Percentiles rank a stretch among this genome's conserved stretches.
Conservation (phyloP, 2,329 filamentous ascomycete genomes). For the Dactylellina parvicollis region DNA sequence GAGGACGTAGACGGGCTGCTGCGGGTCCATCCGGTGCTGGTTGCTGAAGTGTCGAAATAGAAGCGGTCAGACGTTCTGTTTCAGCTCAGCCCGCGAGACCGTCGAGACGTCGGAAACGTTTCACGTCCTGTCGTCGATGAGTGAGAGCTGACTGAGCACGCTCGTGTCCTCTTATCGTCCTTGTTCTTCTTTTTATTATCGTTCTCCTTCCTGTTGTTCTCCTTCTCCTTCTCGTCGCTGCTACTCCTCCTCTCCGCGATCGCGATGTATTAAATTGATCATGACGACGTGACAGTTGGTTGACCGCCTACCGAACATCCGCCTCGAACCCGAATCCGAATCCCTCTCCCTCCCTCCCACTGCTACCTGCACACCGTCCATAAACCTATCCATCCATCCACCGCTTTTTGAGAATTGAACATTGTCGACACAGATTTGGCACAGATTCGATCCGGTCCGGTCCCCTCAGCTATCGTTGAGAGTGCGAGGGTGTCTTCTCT, state of each 20-base stretch:
- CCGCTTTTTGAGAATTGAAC: too few species aligned
- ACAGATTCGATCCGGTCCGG: too few species aligned
- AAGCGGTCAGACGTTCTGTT: constrained; percentile 43
- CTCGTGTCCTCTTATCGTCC: not conserved
- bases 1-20: constrained; percentile 73
- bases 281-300: not conserved
- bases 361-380: too few species aligned
- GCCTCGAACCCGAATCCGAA: too few species aligned
- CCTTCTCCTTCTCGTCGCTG: not conserved
- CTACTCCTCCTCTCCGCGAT: too few species aligned
- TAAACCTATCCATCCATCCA: too few species aligned
- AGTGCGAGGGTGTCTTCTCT: not conserved
- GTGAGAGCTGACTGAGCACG: constrained; percentile 10
- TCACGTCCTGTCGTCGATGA: constrained; percentile 37
- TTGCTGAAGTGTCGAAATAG: constrained; percentile 13
- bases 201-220: not conserved
- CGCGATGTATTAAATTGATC: not conserved
- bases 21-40: constrained; percentile 56
- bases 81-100: constrained; percentile 36
- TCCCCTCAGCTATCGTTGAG: too few species aligned
- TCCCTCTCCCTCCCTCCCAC: too few species aligned
- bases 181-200: not conserved
- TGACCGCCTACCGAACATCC: not conserved
- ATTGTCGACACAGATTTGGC: too few species aligned
- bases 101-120: constrained; percentile 45